These are phyloP conservation scores for Phlebopus sp. DNA, from an alignment of 1,284 basidiomycete species.

Conservation along the genomic window DNA sequence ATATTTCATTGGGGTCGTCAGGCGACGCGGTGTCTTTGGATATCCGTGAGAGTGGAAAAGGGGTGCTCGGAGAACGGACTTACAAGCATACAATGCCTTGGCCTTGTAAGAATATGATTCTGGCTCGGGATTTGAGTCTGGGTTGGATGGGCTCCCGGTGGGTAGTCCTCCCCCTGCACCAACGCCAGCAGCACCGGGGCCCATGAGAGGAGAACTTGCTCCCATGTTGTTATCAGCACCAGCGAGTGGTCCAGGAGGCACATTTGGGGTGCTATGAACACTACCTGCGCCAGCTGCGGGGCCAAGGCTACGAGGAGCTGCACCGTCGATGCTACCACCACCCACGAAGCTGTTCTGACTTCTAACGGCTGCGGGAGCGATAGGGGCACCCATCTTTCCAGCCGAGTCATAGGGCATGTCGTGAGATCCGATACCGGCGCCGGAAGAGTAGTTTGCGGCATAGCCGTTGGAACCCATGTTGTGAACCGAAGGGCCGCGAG, in stretches of 20 bases:
- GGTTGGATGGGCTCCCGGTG: constrained; percentile 19
- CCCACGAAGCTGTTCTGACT: constrained; percentile 65
- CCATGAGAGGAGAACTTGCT: constrained; percentile 63
- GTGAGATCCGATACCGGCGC: constrained; percentile 63
- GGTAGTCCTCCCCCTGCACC: constrained; percentile 44
- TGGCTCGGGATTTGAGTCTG: constrained; percentile 27
- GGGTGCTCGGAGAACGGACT: constrained; percentile 33
- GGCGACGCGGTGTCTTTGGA: constrained; percentile 80
- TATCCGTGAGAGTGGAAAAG: constrained; percentile 13
- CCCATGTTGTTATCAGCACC: constrained; percentile 45
- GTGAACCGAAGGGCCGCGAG: constrained; percentile 58
- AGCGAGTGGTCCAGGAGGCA: constrained; percentile 43
- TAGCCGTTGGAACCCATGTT: constrained; percentile 66
- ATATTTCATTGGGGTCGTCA: constrained; percentile 96
- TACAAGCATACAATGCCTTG: constrained; percentile 86
- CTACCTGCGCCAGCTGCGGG: constrained; percentile 36
- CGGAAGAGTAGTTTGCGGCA: constrained; percentile 53
- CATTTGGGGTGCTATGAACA: constrained; percentile 40
- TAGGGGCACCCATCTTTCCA: constrained; percentile 46
- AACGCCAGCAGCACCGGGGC: constrained; percentile 48
- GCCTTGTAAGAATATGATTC: constrained; percentile 68
- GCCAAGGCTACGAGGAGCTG: constrained; percentile 44
- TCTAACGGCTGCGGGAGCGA: constrained; percentile 44
- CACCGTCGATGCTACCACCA: constrained; percentile 47
- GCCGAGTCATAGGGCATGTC: constrained; percentile 57